A percentile compares a stretch with the other conserved stretches of the same genome.
Evolutionary conservation across 129 eudicot species (phyloP).

Genomic region (Pulicaria dysenterica): DNA sequence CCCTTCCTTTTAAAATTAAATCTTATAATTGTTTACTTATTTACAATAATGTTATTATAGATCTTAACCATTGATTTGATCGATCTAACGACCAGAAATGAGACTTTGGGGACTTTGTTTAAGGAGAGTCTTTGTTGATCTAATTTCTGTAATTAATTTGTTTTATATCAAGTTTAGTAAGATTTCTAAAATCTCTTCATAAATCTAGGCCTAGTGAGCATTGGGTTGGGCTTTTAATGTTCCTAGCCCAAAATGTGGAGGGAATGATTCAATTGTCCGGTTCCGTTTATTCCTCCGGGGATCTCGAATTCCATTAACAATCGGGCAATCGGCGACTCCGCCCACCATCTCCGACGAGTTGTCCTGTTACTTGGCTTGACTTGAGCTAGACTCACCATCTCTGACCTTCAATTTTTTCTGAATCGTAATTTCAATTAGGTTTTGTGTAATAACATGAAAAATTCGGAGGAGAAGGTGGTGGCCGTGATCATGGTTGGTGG

Average conservation of each 20-base stretch:
- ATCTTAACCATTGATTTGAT: too few relatives aligned
- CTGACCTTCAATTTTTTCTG: background rate
- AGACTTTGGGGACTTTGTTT: too few relatives aligned
- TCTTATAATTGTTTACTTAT: too few relatives aligned
- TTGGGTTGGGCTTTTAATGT: background rate
- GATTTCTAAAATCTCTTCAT: too few relatives aligned
- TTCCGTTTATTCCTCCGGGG: constrained; percentile 28
- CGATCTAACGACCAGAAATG: too few relatives aligned
- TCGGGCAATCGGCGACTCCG: background rate
- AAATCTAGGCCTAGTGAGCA: background rate
- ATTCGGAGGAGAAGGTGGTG: constrained; percentile 70
- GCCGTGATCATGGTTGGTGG: constrained; percentile 96
- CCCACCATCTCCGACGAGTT: constrained; percentile 22
- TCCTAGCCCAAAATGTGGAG: constrained; percentile 26
- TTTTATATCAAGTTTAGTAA: too few relatives aligned
- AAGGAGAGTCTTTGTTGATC: too few relatives aligned
- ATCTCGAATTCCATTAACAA: constrained; percentile 7
- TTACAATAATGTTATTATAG: too few relatives aligned
- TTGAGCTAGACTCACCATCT: background rate
- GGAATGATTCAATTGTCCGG: constrained; percentile 27
- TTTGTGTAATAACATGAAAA: constrained; percentile 44
- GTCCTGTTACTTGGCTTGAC: background rate
- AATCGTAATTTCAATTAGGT: constrained; percentile 19
- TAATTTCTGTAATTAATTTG: too few relatives aligned
- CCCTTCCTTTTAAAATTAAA: too few relatives aligned